These are phyloP conservation scores for Nakaseomyces delphensis DNA, from an alignment of 1,139 yeast genomes.

Conservation along the genomic window DNA sequence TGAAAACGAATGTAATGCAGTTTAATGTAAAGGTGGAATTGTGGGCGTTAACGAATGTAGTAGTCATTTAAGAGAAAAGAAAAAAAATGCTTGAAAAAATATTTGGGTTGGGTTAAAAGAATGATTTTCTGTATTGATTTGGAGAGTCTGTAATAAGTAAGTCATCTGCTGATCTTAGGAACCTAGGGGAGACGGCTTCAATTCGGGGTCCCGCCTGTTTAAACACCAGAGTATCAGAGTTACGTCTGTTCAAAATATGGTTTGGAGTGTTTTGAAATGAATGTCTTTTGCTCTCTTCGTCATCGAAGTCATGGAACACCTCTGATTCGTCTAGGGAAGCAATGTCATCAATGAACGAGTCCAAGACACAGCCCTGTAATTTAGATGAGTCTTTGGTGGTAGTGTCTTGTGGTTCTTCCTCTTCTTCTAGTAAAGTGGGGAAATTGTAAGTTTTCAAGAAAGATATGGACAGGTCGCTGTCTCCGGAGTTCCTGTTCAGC, in stretches of 20 bases:
- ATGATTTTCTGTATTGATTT: slow-evolving; percentile 4
- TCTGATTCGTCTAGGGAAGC: not conserved
- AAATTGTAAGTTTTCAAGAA: slow-evolving; percentile 25
- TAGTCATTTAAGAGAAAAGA: not conserved
- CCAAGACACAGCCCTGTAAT: not conserved
- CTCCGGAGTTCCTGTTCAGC: slow-evolving; percentile 13
- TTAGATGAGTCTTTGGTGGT: too few relatives aligned
- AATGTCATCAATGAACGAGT: not conserved
- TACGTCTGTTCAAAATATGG: not conserved
- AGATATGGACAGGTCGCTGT: slow-evolving; percentile 20
- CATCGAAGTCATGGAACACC: not conserved
- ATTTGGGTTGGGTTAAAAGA: not conserved
- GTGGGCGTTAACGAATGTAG: not conserved
- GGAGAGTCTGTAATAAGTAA: not conserved
- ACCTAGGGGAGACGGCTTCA: not conserved
- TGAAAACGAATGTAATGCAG: slow-evolving; percentile 6
- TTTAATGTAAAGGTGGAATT: not conserved
- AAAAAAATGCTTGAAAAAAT: not conserved
- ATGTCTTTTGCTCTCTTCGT: not conserved
- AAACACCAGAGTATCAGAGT: not conserved
- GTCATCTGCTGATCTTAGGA: slow-evolving; percentile 3
- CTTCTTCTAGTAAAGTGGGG: slow-evolving; percentile 26
- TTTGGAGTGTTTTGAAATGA: slow-evolving; percentile 2
- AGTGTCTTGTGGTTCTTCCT: slow-evolving; percentile 1
- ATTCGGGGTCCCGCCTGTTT: not conserved